A percentile compares a stretch with the other conserved stretches of the same genome.
phyloP scores from a whole-genome alignment of 202 grass and related monocot species.

The Carex sylvatica region DNA sequence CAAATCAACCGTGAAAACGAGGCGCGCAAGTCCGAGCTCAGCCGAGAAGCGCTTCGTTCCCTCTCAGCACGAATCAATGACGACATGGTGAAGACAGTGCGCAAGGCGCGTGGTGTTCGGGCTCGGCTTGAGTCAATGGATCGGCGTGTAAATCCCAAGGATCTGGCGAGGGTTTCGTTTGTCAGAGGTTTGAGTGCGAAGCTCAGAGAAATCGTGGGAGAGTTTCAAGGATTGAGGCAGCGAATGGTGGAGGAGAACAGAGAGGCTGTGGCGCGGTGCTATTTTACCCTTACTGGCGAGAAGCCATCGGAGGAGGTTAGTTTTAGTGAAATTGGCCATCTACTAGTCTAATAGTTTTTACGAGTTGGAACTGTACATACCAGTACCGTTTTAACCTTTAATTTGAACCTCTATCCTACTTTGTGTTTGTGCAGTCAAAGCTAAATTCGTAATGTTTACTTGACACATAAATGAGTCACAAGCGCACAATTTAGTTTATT shows the following conservation, averaged over 20 bases:
- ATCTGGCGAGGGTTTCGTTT: conserved; percentile 64
- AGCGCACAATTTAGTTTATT: background rate
- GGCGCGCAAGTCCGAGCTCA: conserved; percentile 70
- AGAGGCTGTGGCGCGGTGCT: conserved; percentile 43
- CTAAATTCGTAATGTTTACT: background rate
- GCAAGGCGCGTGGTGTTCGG: conserved; percentile 51
- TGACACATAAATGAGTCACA: background rate
- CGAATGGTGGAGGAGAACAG: conserved; percentile 54
- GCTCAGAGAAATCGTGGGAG: conserved; percentile 46
- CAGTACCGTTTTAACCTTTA: background rate
- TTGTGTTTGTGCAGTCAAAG: background rate
- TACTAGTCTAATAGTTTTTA: background rate
- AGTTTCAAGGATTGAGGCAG: conserved; percentile 50
- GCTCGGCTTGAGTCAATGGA: conserved; percentile 64
- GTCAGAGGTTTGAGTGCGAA: conserved; percentile 34
- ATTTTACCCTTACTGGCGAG: conserved; percentile 56
- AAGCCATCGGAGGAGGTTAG: conserved; percentile 43
- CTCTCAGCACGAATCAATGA: conserved; percentile 66
- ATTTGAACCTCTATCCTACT: background rate
- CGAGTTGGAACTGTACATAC: background rate
- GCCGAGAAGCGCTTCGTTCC: conserved; percentile 48
- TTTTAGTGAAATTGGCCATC: background rate
- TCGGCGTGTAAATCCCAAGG: conserved; percentile 41
- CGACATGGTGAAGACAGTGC: conserved; percentile 60
- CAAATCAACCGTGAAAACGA: conserved; percentile 70